These are phyloP conservation scores for Aspergillus brunneoviolaceus DNA, from an alignment of 2,329 filamentous ascomycete species.

Conservation along the genomic window DNA sequence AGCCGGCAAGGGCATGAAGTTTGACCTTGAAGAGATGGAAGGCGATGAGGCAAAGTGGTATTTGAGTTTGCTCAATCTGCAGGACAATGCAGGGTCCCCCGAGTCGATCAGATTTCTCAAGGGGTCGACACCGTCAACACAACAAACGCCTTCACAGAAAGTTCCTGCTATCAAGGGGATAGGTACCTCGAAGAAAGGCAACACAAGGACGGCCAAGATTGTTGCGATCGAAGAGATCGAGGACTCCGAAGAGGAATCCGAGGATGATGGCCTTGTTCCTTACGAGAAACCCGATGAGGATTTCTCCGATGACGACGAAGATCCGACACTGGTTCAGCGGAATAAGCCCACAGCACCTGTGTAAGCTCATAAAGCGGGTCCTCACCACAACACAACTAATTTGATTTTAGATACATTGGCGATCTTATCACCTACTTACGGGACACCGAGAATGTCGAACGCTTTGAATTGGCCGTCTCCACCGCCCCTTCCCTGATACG, in stretches of 20 bases:
- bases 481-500: constrained; percentile 79
- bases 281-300: constrained; percentile 89
- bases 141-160: constrained; percentile 16
- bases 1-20: constrained; percentile 71
- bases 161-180: constrained; percentile 2
- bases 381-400: constrained; percentile 14
- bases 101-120: constrained; percentile 47
- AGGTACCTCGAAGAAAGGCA: not conserved
- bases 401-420: constrained; percentile 64
- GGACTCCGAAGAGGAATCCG: constrained; percentile 53
- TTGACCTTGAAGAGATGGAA: constrained; percentile 77
- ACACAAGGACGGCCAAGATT: constrained; percentile 39
- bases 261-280: constrained; percentile 66
- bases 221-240: constrained; percentile 64
- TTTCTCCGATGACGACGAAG: constrained; percentile 86
- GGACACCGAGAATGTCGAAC: constrained; percentile 80
- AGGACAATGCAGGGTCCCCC: constrained; percentile 63
- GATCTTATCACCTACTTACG: constrained; percentile 77
- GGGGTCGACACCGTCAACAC: constrained; percentile 17
- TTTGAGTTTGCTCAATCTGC: constrained; percentile 61
- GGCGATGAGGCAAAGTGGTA: constrained; percentile 74
- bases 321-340: constrained; percentile 79
- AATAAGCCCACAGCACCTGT: constrained; percentile 83
- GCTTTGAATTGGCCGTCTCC: constrained; percentile 73
- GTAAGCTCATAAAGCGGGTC: constrained; percentile 34